Evolutionary conservation across 2,329 filamentous ascomycete genomes (phyloP).

Genomic region (Colletotrichum tabaci): DNA sequence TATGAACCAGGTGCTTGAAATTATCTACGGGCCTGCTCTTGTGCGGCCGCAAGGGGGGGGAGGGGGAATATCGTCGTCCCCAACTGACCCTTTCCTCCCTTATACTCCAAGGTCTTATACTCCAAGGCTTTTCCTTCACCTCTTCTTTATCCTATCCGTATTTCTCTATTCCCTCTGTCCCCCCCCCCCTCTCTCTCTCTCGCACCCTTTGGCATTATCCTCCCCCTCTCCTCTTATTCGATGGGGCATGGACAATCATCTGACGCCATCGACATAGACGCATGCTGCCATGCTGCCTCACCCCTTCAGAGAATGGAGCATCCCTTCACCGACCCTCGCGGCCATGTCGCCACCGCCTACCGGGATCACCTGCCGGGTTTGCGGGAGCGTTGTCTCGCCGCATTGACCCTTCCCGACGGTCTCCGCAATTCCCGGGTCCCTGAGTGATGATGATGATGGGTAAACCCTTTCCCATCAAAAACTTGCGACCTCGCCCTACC

Average conservation of each 20-base stretch:
- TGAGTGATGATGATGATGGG: not conserved
- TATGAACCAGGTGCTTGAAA: slow-evolving; percentile 33
- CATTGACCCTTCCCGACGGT: slow-evolving; percentile 19
- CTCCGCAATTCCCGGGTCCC: slow-evolving; percentile 26
- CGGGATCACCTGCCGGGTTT: slow-evolving; percentile 16
- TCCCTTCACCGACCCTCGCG: not conserved
- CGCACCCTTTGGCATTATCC: slow-evolving; percentile 16
- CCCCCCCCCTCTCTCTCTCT: no score
- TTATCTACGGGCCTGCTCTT: slow-evolving; percentile 38
- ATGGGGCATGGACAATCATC: not conserved
- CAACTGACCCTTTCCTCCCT: not conserved
- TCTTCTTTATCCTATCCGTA: not conserved
- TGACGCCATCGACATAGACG: not conserved
- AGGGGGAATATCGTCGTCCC: not conserved
- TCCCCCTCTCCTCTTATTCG: not conserved
- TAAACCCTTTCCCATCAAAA: slow-evolving; percentile 6
- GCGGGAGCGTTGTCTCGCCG: slow-evolving; percentile 9
- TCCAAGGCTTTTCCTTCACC: not conserved
- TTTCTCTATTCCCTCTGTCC: not conserved
- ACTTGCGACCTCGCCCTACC: slow-evolving; percentile 8
- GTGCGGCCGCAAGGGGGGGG: not conserved
- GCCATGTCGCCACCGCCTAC: slow-evolving; percentile 15
- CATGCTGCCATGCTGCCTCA: not conserved
- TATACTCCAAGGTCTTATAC: not conserved
- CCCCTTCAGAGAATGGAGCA: not conserved